Base-by-base conservation (phyloP, 2,329 filamentous ascomycete species). In the Verticillium dahliae region DNA sequence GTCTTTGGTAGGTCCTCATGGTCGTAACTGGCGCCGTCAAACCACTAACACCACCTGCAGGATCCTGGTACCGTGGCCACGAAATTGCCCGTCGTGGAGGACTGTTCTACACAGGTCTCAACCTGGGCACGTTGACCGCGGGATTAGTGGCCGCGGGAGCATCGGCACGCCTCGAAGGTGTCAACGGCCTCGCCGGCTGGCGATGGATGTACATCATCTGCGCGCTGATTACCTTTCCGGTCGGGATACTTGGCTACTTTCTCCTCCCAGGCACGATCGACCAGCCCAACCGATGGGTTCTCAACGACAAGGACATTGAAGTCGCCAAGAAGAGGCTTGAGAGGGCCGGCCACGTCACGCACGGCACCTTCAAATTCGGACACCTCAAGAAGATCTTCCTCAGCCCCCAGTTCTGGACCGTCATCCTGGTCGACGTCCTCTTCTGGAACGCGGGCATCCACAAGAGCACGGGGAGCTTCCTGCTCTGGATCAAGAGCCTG, bases 401-500 rank as follows among this genome's bases (percentile, higher is more conserved):
- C 4, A 79, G 76, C 55, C 77, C 76, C 65, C 79, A 78, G 14
- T 78, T 86, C 58, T 86, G 80, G 75, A 71, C 76, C 0, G 69
- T 86, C 11, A 71, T 84, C 0, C 64, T 81, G 2, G 72, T 83
- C 39, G 78, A 84, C 59, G 74, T 83, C 10, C 72, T 86, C 27
- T 86, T 86, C 71, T 86, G 81, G 80, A 85, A 85, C 62, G 78
- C 76, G 1, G 55, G 55, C 4, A 57, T 57, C n/a, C 55, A 57
- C 55, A 57, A 57, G 55, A 75, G 69, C 6, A 73, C 77, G 1
- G 83, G 81, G 2, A 79, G 76, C 0, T 86, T 81, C 62, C 68
- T 85, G 2, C 74, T 87, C 0, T 87, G 84, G 84, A 72, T 87
- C 57, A 86, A 86, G 69, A 82, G 79, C 60, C 67, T 86, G 14